These are phyloP conservation scores for Clonostachys solani DNA, from an alignment of 2,329 filamentous ascomycete species.

Conservation along the genomic window DNA sequence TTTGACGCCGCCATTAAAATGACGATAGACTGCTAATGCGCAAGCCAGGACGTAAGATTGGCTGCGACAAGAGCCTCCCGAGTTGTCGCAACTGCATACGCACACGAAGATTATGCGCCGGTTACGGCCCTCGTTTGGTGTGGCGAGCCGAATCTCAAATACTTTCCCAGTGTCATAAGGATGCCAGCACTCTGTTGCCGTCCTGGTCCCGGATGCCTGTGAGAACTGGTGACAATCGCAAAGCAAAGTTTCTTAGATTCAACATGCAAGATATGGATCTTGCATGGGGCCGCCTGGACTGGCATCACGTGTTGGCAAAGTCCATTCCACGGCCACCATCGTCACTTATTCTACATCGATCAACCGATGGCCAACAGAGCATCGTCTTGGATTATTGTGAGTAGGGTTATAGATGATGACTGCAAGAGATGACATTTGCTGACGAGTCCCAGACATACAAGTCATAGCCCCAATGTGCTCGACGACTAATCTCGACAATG, in stretches of 20 bases:
- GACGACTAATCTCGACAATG: conserved; percentile 38
- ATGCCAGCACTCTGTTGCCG: conserved; percentile 18
- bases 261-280: conserved; percentile 25
- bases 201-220: conserved; percentile 3
- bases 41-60: conserved; percentile 38
- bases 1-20: background rate
- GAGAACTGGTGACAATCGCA: conserved; percentile 12
- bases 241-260: conserved; percentile 30
- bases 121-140: conserved; percentile 38
- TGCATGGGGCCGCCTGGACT: background rate
- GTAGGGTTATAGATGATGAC: background rate
- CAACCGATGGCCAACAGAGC: conserved; percentile 5
- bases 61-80: conserved; percentile 37
- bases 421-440: background rate
- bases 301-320: background rate
- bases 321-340: background rate
- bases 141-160: conserved; percentile 43
- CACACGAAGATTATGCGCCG: conserved; percentile 33
- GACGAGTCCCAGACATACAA: conserved; percentile 22
- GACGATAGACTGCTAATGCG: background rate
- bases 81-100: conserved; percentile 36
- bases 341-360: conserved; percentile 1
- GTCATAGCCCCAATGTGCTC: conserved; percentile 39
- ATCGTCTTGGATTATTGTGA: conserved; percentile 14
- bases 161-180: too few relatives aligned